Evolutionary conservation across 2,329 filamentous ascomycete species (phyloP).

Genomic region (Furcasterigmium furcatum): DNA sequence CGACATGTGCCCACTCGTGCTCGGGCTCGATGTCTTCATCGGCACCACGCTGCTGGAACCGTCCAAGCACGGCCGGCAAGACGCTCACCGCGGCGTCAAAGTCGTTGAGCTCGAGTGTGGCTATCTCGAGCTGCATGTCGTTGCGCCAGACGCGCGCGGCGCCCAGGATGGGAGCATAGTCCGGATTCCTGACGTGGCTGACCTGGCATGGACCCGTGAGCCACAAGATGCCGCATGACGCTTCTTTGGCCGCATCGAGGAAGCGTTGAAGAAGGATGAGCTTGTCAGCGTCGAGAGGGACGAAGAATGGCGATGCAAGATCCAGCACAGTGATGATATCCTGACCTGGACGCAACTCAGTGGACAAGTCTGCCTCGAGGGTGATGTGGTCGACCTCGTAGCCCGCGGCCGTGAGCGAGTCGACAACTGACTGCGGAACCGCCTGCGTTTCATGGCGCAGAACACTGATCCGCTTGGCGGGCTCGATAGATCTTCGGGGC

Average conservation of each 20-base stretch:
- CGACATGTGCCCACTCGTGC: constrained; percentile 1
- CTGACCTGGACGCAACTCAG: not conserved
- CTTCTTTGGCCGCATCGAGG: not conserved
- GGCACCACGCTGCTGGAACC: not conserved
- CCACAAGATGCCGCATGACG: constrained; percentile 2
- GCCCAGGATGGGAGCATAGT: not conserved
- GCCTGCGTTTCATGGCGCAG: not conserved
- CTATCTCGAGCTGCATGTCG: constrained; percentile 4
- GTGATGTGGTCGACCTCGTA: constrained; percentile 5
- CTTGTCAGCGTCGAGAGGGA: not conserved
- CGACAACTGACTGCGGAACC: not conserved
- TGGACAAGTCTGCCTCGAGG: not conserved
- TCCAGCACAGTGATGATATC: not conserved
- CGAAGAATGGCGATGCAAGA: not conserved
- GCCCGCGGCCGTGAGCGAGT: not conserved
- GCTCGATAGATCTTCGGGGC: not conserved
- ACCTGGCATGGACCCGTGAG: constrained; percentile 5
- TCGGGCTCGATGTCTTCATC: not conserved
- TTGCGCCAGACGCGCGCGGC: not conserved
- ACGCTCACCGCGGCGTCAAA: not conserved
- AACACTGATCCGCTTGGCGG: not conserved
- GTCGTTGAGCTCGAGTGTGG: constrained; percentile 2
- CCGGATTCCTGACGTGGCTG: not conserved
- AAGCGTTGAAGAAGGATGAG: not conserved
- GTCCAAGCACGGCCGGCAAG: not conserved